Evolutionary conservation across 495 filamentous ascomycete genomes (phyloP), one percentile per base, ranked within the genome.

Genomic region (Penicillium cataractarum): DNA sequence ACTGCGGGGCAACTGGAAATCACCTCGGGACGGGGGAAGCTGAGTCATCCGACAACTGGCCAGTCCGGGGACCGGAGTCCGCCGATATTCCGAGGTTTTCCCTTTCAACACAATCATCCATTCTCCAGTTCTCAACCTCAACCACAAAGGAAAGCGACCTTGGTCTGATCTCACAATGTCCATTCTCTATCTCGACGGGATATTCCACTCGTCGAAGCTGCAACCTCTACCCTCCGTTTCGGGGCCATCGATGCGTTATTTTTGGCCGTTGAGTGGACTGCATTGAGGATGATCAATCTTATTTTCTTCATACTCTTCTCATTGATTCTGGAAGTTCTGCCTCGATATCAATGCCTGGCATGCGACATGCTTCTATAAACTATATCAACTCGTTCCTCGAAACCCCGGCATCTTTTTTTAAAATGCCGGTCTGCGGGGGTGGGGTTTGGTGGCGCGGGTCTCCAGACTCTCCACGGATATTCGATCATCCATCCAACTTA

Each of bases 401-500:
- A 15, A 13, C 7, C 3, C 13, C 33, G 27, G n/a, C n/a, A 22
- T 3, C 17, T 6, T 60, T 60, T 60, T 63, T 56, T 53, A 48
- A 54, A 32, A 13, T 21, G 15, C 62, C 58, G 56, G 44, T 46
- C n/a, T 62, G 56, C 32, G 58, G 62, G 40, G 39, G 57, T 58
- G 66, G 57, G 8, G 58, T 10, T n/a, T 27, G 4, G 44, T n/a
- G 50, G 51, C 19, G 50, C 19, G 31, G 27, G 27, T 17, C 44
- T 13, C 2, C 17, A 10, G 31, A 19, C 21, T 17, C 44, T 13
- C 2, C 17, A 10, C 60, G 66, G 63, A 32, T 69, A 66, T 63
- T 63, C 27, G 39, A 60, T 65, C 57, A 68, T 55, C 66, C 67
- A 66, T 58, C 46, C 49, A 12, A 15, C 19, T 35, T 44, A 40